Percentiles rank a stretch among this genome's conserved stretches.
Evolutionary conservation across 2,329 filamentous ascomycete species (phyloP).

Genomic region (Raffaelea deltoideospora): DNA sequence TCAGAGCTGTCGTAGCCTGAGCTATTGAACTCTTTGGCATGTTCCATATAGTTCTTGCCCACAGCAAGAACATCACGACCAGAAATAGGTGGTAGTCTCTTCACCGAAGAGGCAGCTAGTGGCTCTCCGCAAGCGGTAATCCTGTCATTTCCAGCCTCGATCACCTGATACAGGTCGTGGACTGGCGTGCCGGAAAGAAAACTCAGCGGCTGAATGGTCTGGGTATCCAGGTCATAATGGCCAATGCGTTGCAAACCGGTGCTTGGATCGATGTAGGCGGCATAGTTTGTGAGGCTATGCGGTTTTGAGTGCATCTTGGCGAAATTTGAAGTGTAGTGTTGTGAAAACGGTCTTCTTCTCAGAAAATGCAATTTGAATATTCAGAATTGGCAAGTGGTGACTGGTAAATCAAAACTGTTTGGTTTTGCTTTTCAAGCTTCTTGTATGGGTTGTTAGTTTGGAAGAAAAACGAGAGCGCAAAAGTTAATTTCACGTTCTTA

Average conservation of each 20-base stretch:
- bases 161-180: conserved; percentile 1
- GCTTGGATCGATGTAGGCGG: background rate
- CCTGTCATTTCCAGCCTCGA: background rate
- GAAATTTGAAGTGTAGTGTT: too few relatives aligned
- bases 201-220: background rate
- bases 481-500: too few relatives aligned
- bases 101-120: background rate
- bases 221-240: background rate
- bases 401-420: too few relatives aligned
- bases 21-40: conserved; percentile 2
- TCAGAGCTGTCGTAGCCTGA: conserved; percentile 2
- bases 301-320: too few relatives aligned
- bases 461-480: too few relatives aligned
- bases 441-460: too few relatives aligned
- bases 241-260: background rate
- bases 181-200: conserved; percentile 1
- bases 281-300: conserved; percentile 2
- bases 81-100: background rate
- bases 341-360: too few relatives aligned
- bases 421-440: too few relatives aligned
- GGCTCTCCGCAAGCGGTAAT: background rate
- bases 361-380: too few relatives aligned
- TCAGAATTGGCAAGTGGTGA: too few relatives aligned
- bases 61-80: conserved; percentile 1
- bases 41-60: conserved; percentile 4